These are phyloP conservation scores for Theobroma grandiflorum DNA, from an alignment of 441 rosid genomes.

Conservation along the genomic window DNA sequence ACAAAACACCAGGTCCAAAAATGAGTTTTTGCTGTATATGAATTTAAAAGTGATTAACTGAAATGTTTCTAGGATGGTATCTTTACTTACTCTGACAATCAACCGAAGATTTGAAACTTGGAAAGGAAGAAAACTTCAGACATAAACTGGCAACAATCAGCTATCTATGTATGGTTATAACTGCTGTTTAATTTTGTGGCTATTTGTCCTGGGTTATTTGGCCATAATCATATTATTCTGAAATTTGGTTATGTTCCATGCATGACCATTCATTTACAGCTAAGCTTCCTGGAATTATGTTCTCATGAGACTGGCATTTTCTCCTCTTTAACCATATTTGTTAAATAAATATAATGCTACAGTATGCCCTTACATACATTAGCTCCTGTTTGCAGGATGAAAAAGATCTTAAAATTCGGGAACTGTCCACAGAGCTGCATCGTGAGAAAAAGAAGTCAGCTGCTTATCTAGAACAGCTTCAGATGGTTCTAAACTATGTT, in stretches of 20 bases:
- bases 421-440: slow-evolving; percentile 44
- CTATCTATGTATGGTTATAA: neutral
- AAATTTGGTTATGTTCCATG: neutral
- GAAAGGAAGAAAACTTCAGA: neutral
- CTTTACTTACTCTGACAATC: neutral
- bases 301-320: neutral
- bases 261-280: neutral
- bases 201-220: neutral
- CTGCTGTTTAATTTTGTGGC: neutral
- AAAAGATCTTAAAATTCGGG: slow-evolving; percentile 48
- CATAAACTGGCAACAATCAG: neutral
- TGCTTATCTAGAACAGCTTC: slow-evolving; percentile 40
- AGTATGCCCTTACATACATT: neutral
- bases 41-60: neutral
- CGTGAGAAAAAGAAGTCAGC: slow-evolving; percentile 49
- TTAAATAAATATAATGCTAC: neutral
- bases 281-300: neutral
- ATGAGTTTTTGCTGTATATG: neutral
- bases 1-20: neutral
- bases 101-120: neutral
- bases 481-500: slow-evolving; percentile 31
- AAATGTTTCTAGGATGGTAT: neutral
- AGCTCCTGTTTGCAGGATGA: slow-evolving; percentile 38
- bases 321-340: neutral
- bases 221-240: neutral